A percentile compares a stretch with the other conserved stretches of the same genome.
Evolutionary conservation across 73 alveolate genomes (phyloP).

Genomic region (Paramecium caudatum): DNA sequence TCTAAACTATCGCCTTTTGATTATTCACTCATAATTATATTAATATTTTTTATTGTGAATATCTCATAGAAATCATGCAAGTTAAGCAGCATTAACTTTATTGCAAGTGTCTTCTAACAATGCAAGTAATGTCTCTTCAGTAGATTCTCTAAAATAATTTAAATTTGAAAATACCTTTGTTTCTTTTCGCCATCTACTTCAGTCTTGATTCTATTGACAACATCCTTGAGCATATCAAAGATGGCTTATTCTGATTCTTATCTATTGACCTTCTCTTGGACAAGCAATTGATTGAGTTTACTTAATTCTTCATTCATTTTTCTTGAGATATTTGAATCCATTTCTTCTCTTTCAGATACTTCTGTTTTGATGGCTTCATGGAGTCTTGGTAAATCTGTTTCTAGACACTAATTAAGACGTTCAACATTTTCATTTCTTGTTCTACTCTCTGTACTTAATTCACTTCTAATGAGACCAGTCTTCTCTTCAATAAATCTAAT

Average conservation of each 20-base stretch:
- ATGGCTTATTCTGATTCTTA: slow-evolving; percentile 67
- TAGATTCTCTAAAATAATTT: slow-evolving; percentile 61
- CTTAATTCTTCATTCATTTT: slow-evolving; percentile 73
- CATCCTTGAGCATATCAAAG: slow-evolving; percentile 73
- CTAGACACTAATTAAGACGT: slow-evolving; percentile 62
- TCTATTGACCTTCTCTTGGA: slow-evolving; percentile 47
- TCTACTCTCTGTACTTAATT: slow-evolving; percentile 63
- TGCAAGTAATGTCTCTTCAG: slow-evolving; percentile 75
- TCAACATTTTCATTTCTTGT: slow-evolving; percentile 75
- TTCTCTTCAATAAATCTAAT: slow-evolving; percentile 71
- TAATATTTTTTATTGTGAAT: too few species aligned
- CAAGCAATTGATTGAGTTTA: slow-evolving; percentile 53
- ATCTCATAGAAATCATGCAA: slow-evolving; percentile 21
- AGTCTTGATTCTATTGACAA: slow-evolving; percentile 70
- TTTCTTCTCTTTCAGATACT: slow-evolving; percentile 78
- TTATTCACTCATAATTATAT: slow-evolving; percentile 37
- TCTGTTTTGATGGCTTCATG: slow-evolving; percentile 74
- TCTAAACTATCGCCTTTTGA: slow-evolving; percentile 41
- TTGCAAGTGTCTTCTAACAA: slow-evolving; percentile 77
- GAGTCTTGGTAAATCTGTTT: slow-evolving; percentile 75
- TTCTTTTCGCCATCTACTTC: slow-evolving; percentile 72
- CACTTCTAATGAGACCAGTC: slow-evolving; percentile 64
- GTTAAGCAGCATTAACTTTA: slow-evolving; percentile 75
- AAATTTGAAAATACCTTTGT: slow-evolving; percentile 32
- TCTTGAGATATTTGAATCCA: slow-evolving; percentile 64